These are phyloP conservation scores for Hypomyces perniciosus DNA, from an alignment of 2,329 filamentous ascomycete species.

Conservation along the genomic window DNA sequence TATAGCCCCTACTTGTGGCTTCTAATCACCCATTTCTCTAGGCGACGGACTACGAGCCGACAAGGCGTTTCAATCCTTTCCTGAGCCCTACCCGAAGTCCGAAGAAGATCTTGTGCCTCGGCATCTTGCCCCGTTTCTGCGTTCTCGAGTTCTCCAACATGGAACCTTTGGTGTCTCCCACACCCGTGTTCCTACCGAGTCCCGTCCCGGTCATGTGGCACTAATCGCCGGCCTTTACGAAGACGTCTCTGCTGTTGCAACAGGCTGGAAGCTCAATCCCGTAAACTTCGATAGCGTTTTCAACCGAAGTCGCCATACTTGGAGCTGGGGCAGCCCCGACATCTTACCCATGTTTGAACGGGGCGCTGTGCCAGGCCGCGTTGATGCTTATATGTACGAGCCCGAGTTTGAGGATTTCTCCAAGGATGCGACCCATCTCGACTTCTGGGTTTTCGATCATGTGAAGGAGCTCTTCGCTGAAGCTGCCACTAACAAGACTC, in stretches of 20 bases:
- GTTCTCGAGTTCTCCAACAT: slow-evolving; percentile 78
- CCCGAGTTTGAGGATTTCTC: slow-evolving; percentile 88
- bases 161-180: slow-evolving; percentile 97
- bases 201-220: slow-evolving; percentile 90
- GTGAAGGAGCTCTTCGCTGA: slow-evolving; percentile 82
- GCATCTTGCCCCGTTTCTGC: slow-evolving; percentile 83
- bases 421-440: slow-evolving; percentile 70
- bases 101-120: slow-evolving; percentile 64
- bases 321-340: slow-evolving; percentile 98
- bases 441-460: slow-evolving; percentile 92
- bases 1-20: not conserved
- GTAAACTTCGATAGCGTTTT: slow-evolving; percentile 99
- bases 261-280: slow-evolving; percentile 96
- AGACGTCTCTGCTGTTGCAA: slow-evolving; percentile 94
- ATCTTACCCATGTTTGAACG: slow-evolving; percentile 96
- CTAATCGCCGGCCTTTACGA: slow-evolving; percentile 96
- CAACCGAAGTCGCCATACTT: slow-evolving; percentile 92
- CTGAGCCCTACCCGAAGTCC: slow-evolving; percentile 70
- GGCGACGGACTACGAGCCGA: slow-evolving; percentile 92
- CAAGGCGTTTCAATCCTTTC: slow-evolving; percentile 92
- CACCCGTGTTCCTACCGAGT: slow-evolving; percentile 94
- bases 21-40: slow-evolving; percentile 23
- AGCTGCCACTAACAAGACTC: slow-evolving; percentile 69
- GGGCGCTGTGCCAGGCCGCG: slow-evolving; percentile 79
- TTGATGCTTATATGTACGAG: slow-evolving; percentile 81